A percentile compares a stretch with the other conserved stretches of the same genome.
phyloP scores from a whole-genome alignment of 805 yeast genomes.

The Metschnikowia koreensis region DNA sequence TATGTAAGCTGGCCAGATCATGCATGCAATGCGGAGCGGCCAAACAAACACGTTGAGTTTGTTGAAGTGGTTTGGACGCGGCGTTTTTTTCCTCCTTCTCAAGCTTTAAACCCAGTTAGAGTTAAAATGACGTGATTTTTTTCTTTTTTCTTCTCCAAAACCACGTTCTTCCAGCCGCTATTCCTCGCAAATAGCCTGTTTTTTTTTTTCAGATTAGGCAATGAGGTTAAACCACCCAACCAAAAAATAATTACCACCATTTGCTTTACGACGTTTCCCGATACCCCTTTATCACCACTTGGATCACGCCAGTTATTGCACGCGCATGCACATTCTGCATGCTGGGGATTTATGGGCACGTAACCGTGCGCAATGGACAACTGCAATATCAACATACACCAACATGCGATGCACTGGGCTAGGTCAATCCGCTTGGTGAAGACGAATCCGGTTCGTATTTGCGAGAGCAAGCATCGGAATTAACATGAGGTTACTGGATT shows the following conservation, averaged over 20 bases:
- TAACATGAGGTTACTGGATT: too few relatives aligned
- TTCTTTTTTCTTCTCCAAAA: too few relatives aligned
- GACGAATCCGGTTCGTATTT: not conserved
- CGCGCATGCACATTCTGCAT: not conserved
- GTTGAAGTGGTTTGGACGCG: not conserved
- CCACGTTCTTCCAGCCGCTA: too few relatives aligned
- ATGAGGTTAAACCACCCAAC: too few relatives aligned
- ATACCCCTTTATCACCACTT: not conserved
- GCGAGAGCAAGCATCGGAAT: not conserved
- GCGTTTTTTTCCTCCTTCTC: not conserved
- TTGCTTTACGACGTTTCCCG: not conserved
- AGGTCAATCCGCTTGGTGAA: not conserved
- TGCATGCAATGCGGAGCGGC: not conserved
- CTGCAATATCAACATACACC: not conserved
- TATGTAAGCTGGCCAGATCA: not conserved
- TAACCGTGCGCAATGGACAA: not conserved
- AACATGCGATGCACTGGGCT: not conserved
- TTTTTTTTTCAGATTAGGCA: too few relatives aligned
- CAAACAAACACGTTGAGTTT: not conserved
- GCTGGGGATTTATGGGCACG: not conserved
- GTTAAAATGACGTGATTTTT: not conserved
- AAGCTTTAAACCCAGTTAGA: not conserved
- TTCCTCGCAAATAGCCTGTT: too few relatives aligned
- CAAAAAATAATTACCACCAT: too few relatives aligned
- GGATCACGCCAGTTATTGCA: not conserved